Evolutionary conservation across 2,329 filamentous ascomycete species (phyloP).

Genomic region (Exophiala lecanii-corni): DNA sequence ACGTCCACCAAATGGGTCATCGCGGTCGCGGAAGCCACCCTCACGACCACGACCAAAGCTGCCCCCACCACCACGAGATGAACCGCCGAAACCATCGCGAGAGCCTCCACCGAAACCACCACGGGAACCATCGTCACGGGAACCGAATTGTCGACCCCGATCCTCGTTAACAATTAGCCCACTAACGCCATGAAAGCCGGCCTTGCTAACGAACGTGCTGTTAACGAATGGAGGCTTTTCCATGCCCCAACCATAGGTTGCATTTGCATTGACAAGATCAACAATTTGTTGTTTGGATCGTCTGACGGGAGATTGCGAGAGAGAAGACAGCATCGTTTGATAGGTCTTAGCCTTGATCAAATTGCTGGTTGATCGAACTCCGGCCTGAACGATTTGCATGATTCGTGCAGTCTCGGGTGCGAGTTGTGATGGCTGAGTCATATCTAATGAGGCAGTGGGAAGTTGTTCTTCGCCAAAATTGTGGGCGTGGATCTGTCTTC

Average conservation of each 20-base stretch:
- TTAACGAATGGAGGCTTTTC: slow-evolving; percentile 35
- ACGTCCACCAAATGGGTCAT: too few species aligned
- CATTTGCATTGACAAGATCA: slow-evolving; percentile 41
- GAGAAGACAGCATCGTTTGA: slow-evolving; percentile 27
- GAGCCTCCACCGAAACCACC: slow-evolving; percentile 2
- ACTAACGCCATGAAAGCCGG: slow-evolving; percentile 31
- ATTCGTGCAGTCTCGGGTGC: slow-evolving; percentile 26
- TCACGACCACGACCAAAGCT: slow-evolving; percentile 1
- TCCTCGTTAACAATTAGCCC: too few species aligned
- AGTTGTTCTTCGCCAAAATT: slow-evolving; percentile 37
- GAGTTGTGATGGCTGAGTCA: slow-evolving; percentile 30
- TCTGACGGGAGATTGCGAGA: slow-evolving; percentile 19
- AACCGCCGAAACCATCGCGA: slow-evolving; percentile 3
- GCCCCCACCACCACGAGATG: slow-evolving; percentile 9
- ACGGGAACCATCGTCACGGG: too few species aligned
- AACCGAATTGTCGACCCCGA: too few species aligned
- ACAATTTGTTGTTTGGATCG: slow-evolving; percentile 37
- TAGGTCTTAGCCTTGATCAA: slow-evolving; percentile 31
- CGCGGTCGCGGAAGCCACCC: too few species aligned
- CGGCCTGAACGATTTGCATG: slow-evolving; percentile 40
- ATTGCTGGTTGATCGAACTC: slow-evolving; percentile 29
- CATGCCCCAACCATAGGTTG: slow-evolving; percentile 46
- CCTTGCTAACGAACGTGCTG: slow-evolving; percentile 25
- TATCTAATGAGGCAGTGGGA: slow-evolving; percentile 37
- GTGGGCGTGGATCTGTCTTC: slow-evolving; percentile 53